Evolutionary conservation across 2,329 filamentous ascomycete species (phyloP), one percentile per base, ranked within the genome.

Genomic region (Tolypocladium ovalisporum): DNA sequence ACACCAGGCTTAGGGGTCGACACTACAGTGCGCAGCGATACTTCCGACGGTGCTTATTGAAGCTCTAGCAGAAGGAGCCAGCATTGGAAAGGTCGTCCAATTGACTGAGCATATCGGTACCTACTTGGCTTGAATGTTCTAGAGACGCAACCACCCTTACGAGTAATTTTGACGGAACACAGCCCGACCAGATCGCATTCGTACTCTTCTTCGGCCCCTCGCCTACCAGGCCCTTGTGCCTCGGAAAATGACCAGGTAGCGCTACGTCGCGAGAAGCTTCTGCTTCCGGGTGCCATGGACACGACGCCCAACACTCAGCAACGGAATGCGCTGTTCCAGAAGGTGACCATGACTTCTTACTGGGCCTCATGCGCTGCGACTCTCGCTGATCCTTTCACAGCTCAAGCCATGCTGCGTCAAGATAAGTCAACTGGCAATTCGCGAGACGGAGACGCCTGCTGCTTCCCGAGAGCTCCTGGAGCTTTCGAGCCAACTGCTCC

Each of bases 321-420:
- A 37, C 66, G 72, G 52, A 71, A 71, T 57, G 67, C 68, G 32
- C 67, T 75, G 60, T 75, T 75, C 57, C 67, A 72, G 54, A 67
- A 71, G 63, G 73, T 71, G 62, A 57, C 36, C n/a, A 57, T 52
- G 10, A 7, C 29, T 34, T 32, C 19, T n/a, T n/a, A 7, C 1
- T 22, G 29, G 29, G 22, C 19, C 19, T 8, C 10, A 35, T 4
- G 19, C 3, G 5, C 29, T 34, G 29, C 8, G 10, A 6, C 9
- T 34, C 15, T 34, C 9, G 3, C 61, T 63, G 52, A 65, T 54
- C 4, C n/a, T 19, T 17, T 3, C 22, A 32, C 47, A 87, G 84
- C 78, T 87, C 59, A 86, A 86, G 70, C 82, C 83, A 67, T 77
- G 73, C 62, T 87, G 84, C 63, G 75, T 87, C 57, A 75, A 78